These are phyloP conservation scores for Citrus sinensis DNA, from an alignment of 345 rosid species.

Conservation along the genomic window DVS_A1.0 CM039163.1:2436001-2436500, in stretches of 20 bases:
- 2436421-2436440: constrained; percentile 99
- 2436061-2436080: constrained; percentile 91
- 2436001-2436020: constrained; percentile 44
- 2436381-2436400: constrained; percentile 95
- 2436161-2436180: constrained; percentile 88
- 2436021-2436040: constrained; percentile 33
- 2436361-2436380: constrained; percentile 71
- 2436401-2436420: constrained; percentile 94
- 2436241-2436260: constrained; percentile 72
- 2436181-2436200: constrained; percentile 59
- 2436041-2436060: constrained; percentile 45
- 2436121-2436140: constrained; percentile 50
- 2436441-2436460: constrained; percentile 94
- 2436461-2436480: constrained; percentile 14
- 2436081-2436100: constrained; percentile 46
- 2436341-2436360: constrained; percentile 41
- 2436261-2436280: constrained; percentile 80
- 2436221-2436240: constrained; percentile 46
- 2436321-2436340: constrained; percentile 61
- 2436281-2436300: constrained; percentile 87
- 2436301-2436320: constrained; percentile 99
- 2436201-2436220: constrained; percentile 44
- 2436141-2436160: constrained; percentile 68
- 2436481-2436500: neutral
- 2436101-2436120: constrained; percentile 45